phyloP scores from a whole-genome alignment of 495 filamentous ascomycete genomes.

The Astrothelium macrocarpum region DNA sequence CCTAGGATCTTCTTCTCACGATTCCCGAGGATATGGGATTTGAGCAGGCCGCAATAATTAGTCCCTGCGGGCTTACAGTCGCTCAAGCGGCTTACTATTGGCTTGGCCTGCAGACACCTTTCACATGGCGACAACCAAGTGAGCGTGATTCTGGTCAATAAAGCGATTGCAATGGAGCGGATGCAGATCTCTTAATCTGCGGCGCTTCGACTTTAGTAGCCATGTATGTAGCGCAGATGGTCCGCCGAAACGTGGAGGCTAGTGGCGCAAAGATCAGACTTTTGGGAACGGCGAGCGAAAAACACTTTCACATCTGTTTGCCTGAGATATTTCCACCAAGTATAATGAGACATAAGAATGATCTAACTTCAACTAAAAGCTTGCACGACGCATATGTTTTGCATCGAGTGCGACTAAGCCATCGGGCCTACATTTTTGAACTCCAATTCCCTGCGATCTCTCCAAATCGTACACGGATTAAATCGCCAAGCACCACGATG shows the following conservation, averaged over 20 bases:
- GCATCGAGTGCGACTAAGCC: background rate
- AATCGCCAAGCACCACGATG: slow-evolving; percentile 28
- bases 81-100: slow-evolving; percentile 31
- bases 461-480: slow-evolving; percentile 25
- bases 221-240: slow-evolving; percentile 33
- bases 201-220: slow-evolving; percentile 37
- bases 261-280: slow-evolving; percentile 22
- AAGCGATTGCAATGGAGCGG: slow-evolving; percentile 9
- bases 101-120: slow-evolving; percentile 28
- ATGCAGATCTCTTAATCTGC: slow-evolving; percentile 28
- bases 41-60: slow-evolving; percentile 30
- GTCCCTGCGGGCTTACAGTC: slow-evolving; percentile 26
- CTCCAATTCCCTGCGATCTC: slow-evolving; percentile 15
- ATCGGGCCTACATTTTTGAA: background rate
- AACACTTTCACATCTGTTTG: slow-evolving; percentile 15
- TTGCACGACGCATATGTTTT: background rate
- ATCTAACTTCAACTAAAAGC: background rate
- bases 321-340: background rate
- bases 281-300: slow-evolving; percentile 30
- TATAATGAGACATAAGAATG: background rate
- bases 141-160: background rate
- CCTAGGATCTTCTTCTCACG: slow-evolving; percentile 31
- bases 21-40: slow-evolving; percentile 25
- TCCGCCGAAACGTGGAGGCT: slow-evolving; percentile 16
- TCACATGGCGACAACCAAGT: slow-evolving; percentile 12